Evolutionary conservation across 148 eudicot species (phyloP).

Genomic region (Hydrangea macrophylla): DNA sequence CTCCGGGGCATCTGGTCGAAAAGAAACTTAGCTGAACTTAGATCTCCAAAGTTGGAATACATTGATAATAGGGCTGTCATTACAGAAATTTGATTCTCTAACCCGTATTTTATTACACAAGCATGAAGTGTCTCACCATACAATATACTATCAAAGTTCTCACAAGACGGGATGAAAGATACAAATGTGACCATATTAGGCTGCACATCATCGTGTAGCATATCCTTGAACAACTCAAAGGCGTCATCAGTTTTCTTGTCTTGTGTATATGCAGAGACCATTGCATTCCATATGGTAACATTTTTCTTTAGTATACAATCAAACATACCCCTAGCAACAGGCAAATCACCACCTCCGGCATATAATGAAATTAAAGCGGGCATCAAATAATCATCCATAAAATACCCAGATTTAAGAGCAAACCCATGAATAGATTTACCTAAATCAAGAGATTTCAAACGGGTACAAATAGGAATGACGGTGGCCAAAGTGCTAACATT

Average conservation of each 20-base stretch:
- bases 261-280: conserved; percentile 49
- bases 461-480: conserved; percentile 55
- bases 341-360: conserved; percentile 40
- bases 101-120: conserved; percentile 41
- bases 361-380: conserved; percentile 67
- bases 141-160: conserved; percentile 25
- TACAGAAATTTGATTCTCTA: conserved; percentile 40
- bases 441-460: conserved; percentile 23
- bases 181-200: conserved; percentile 53
- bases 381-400: conserved; percentile 30
- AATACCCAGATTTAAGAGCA: conserved; percentile 49
- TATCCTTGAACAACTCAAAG: conserved; percentile 33
- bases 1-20: conserved; percentile 33
- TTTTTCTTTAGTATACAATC: conserved; percentile 29
- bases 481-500: conserved; percentile 58
- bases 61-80: conserved; percentile 55
- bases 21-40: conserved; percentile 40
- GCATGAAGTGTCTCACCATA: conserved; percentile 57
- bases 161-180: conserved; percentile 58
- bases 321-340: conserved; percentile 40
- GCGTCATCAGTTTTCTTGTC: conserved; percentile 36
- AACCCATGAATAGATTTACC: conserved; percentile 56
- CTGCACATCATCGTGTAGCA: conserved; percentile 32
- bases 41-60: conserved; percentile 56
- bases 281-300: conserved; percentile 51